A percentile compares a stretch with the other conserved stretches of the same genome.
Conservation (phyloP, 306 rosid species). For the Cicer judaicum region DNA sequence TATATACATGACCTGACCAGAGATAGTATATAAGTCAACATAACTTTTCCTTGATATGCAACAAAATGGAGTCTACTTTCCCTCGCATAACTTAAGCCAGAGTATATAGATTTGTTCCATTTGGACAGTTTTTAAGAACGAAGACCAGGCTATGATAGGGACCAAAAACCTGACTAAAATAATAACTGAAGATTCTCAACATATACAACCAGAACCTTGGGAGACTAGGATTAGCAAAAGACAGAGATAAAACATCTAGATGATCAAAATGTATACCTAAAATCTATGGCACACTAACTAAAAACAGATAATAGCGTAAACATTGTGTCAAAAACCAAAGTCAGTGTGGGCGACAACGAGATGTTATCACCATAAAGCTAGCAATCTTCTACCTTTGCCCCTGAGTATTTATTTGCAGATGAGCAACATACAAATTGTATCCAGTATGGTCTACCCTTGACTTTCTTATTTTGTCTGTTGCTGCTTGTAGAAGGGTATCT, state of each 20-base stretch:
- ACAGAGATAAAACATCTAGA: not conserved
- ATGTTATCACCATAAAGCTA: slow-evolving; percentile 17
- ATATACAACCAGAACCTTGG: slow-evolving; percentile 33
- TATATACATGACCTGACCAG: no score
- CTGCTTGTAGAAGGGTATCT: slow-evolving; percentile 41
- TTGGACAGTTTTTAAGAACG: not conserved
- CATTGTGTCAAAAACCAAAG: slow-evolving; percentile 7
- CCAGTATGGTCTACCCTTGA: slow-evolving; percentile 65
- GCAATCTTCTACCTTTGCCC: slow-evolving; percentile 16
- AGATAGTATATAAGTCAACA: no score
- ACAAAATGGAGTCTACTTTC: no score
- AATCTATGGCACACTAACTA: slow-evolving; percentile 28
- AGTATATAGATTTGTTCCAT: not conserved
- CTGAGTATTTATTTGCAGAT: slow-evolving; percentile 51
- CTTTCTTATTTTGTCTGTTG: slow-evolving; percentile 56
- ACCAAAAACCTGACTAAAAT: slow-evolving; percentile 12
- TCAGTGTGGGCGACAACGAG: slow-evolving; percentile 22
- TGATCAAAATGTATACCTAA: slow-evolving; percentile 31
- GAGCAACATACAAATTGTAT: slow-evolving; percentile 70
- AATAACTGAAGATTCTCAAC: slow-evolving; percentile 38
- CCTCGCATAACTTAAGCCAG: no score
- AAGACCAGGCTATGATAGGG: not conserved
- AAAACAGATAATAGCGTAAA: slow-evolving; percentile 22
- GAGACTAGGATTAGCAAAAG: slow-evolving; percentile 31
- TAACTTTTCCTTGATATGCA: no score